Conservation (phyloP, 2,329 filamentous ascomycete species). For the Lasiodiplodia sp. region DNA sequence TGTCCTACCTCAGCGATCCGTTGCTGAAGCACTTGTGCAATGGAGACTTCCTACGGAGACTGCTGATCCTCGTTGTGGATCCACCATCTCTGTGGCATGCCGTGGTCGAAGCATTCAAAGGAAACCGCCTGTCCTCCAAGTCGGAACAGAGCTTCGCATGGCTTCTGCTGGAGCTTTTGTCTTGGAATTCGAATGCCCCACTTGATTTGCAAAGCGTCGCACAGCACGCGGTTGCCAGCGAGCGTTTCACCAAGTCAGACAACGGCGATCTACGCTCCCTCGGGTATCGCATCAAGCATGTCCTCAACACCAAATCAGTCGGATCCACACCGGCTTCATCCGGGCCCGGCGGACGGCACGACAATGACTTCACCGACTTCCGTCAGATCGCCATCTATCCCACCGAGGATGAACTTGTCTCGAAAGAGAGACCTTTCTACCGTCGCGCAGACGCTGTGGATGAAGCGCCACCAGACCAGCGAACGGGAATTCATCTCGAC, state of each 20-base stretch:
- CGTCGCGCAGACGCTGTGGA: slow-evolving; percentile 61
- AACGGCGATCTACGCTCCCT: slow-evolving; percentile 62
- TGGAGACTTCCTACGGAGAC: slow-evolving; percentile 58
- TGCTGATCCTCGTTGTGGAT: slow-evolving; percentile 57
- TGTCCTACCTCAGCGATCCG: slow-evolving; percentile 51
- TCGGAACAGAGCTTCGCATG: slow-evolving; percentile 46
- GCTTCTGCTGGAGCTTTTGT: slow-evolving; percentile 56
- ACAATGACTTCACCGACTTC: slow-evolving; percentile 73
- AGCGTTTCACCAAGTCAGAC: slow-evolving; percentile 38
- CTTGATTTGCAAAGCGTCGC: neutral
- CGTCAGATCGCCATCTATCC: slow-evolving; percentile 69
- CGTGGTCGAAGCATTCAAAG: slow-evolving; percentile 46
- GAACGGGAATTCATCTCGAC: slow-evolving; percentile 65
- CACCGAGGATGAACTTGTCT: slow-evolving; percentile 69
- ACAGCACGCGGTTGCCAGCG: neutral
- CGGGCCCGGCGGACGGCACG: slow-evolving; percentile 71
- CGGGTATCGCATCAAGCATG: slow-evolving; percentile 61
- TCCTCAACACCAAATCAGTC: slow-evolving; percentile 47
- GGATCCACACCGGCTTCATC: neutral
- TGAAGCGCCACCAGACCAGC: slow-evolving; percentile 45
- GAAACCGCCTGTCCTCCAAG: slow-evolving; percentile 36
- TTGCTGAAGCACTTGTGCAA: slow-evolving; percentile 57
- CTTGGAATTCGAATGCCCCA: slow-evolving; percentile 31
- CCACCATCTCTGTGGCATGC: slow-evolving; percentile 65
- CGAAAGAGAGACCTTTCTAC: slow-evolving; percentile 62